Evolutionary conservation across 257 asterid genomes (phyloP).

Genomic region (Salvia hispanica): DNA sequence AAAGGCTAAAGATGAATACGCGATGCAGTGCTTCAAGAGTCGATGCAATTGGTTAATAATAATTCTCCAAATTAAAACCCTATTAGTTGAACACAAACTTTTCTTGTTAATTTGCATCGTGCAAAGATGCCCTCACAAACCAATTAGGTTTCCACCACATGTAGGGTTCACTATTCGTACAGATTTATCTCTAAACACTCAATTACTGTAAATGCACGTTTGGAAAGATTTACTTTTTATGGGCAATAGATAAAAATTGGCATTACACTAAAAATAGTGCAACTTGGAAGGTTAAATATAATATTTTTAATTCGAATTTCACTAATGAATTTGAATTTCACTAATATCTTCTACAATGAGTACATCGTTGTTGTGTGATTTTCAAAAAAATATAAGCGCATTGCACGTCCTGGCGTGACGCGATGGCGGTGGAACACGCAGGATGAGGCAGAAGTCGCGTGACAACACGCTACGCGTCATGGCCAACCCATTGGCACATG

Average conservation of each 20-base stretch:
- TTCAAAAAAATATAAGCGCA: too few relatives aligned
- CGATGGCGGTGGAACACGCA: too few relatives aligned
- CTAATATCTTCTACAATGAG: too few relatives aligned
- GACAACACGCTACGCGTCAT: too few relatives aligned
- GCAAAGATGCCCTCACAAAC: conserved; percentile 45
- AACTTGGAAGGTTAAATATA: not conserved
- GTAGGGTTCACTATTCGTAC: conserved; percentile 33
- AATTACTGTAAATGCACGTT: conserved; percentile 29
- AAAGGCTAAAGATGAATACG: conserved; percentile 16
- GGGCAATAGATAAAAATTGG: not conserved
- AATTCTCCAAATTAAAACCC: not conserved
- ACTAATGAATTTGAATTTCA: too few relatives aligned
- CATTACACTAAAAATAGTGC: not conserved
- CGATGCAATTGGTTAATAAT: conserved; percentile 19
- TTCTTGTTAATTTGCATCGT: conserved; percentile 19
- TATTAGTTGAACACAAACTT: conserved; percentile 14
- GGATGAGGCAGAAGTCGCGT: too few relatives aligned
- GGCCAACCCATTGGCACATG: too few relatives aligned
- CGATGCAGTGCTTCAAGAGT: conserved; percentile 36
- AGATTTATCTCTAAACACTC: conserved; percentile 15
- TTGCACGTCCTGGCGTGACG: too few relatives aligned
- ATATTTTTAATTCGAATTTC: too few relatives aligned
- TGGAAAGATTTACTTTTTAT: conserved; percentile 3
- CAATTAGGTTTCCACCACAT: conserved; percentile 48
- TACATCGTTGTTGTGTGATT: too few relatives aligned